phyloP scores from a whole-genome alignment of 2,329 filamentous ascomycete species.

The Magnaporthiopsis incrustans region DNA sequence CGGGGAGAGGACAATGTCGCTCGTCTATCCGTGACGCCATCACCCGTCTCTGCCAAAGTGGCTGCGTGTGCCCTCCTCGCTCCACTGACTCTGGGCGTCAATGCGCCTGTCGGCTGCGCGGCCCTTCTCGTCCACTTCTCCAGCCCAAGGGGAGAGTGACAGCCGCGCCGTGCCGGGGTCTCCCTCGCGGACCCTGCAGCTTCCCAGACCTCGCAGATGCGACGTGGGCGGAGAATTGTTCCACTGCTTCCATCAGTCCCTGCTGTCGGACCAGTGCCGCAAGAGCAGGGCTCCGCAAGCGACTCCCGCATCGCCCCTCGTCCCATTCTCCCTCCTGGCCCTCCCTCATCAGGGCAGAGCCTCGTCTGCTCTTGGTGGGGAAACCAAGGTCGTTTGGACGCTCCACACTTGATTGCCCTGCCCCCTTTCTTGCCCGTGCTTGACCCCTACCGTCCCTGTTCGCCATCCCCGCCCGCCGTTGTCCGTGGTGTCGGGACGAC shows the following conservation, averaged over 20 bases:
- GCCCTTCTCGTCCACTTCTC: not conserved
- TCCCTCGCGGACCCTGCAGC: not conserved
- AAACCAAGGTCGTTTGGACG: no score
- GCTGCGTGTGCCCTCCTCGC: not conserved
- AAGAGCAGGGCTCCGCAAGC: not conserved
- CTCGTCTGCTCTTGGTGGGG: no score
- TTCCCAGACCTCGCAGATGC: not conserved
- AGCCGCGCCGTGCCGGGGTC: not conserved
- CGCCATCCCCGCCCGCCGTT: not conserved
- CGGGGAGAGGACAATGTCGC: not conserved
- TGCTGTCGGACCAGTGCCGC: conserved; percentile 3
- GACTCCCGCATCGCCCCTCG: not conserved
- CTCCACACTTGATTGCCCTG: not conserved
- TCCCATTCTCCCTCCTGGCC: not conserved
- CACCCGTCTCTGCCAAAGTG: not conserved
- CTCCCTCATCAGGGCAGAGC: no score
- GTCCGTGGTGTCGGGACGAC: not conserved
- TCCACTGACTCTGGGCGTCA: conserved; percentile 2
- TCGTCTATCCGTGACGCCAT: not conserved
- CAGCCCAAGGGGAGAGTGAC: not conserved
- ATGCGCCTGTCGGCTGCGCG: not conserved
- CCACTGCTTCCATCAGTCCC: not conserved
- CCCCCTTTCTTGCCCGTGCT: not conserved
- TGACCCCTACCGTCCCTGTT: not conserved
- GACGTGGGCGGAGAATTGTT: not conserved